Base-by-base conservation (phyloP, 2,329 filamentous ascomycete species). In the Aureobasidium mangrovei region DNA sequence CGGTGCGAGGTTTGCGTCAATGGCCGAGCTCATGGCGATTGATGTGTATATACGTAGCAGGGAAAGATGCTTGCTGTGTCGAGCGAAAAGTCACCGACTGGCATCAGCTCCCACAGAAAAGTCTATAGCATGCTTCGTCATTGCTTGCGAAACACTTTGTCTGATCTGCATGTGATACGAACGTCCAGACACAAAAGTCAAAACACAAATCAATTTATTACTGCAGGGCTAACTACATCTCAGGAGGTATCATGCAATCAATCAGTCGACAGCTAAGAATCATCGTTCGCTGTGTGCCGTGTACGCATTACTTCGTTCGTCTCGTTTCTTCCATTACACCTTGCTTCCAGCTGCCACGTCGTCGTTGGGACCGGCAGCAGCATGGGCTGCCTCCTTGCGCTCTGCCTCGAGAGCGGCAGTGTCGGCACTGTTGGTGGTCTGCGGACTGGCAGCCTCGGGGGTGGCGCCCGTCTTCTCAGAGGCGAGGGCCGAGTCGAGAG, bases 1-100 rank as follows among this genome's bases (percentile, higher is more conserved):
- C 7, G 60, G 58, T 18, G 62, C 49, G 4, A 63, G 42, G 27
- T 56, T 58, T n/a, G 63, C 36, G 45, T 62, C 60, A 42, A 63
- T 54, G 18, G 59, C 54, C 10, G 62, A 63, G 38, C 36, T 32
- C 54, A 44, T 55, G 8, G 9, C 5, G 28, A 26, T 6, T 35
- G 8, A 10, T 38, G 31, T 8, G 24, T 52, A 10, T 24, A 18
- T 18, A 36, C 12, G 12, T 33, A n/a, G 10, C 12, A 18, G 28
- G n/a, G 18, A 3, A 33, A 24, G 38, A 28, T 49, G 46, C n/a
- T 40, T 5, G 36, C 8, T 32, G 24, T 10, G 35, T 18, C 18
- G 18, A 18, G 18, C 18, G 18, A 18, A 18, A 18, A 18, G 18
- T 18, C 18, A 18, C 18, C 18, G 18, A 18, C 18, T 18, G 18